These are phyloP conservation scores for Fusarium subtropicale DNA, from an alignment of 2,329 filamentous ascomycete species.

Conservation along the genomic window DNA sequence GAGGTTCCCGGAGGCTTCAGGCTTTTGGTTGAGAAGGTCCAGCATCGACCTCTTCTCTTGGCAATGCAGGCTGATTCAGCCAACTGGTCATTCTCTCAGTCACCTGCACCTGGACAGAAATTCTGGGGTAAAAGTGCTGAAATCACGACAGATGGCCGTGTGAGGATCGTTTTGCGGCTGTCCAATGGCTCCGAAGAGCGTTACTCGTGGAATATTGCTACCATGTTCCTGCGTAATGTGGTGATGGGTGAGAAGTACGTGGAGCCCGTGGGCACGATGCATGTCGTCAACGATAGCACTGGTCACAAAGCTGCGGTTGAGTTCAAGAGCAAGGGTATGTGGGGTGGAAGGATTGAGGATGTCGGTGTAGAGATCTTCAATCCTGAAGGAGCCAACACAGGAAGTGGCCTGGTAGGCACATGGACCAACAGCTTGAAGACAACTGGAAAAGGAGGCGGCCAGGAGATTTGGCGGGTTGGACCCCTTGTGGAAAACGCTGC, in stretches of 20 bases:
- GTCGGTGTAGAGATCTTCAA: slow-evolving; percentile 81
- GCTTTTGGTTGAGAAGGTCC: slow-evolving; percentile 94
- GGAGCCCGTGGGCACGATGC: slow-evolving; percentile 92
- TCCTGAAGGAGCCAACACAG: slow-evolving; percentile 71
- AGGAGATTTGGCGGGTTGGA: slow-evolving; percentile 83
- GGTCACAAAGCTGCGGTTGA: slow-evolving; percentile 87
- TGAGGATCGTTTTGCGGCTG: slow-evolving; percentile 77
- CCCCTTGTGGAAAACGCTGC: slow-evolving; percentile 81
- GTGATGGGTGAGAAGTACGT: slow-evolving; percentile 99
- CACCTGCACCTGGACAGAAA: slow-evolving; percentile 89
- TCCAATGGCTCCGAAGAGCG: slow-evolving; percentile 77
- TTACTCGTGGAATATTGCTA: slow-evolving; percentile 90
- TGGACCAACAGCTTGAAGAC: slow-evolving; percentile 83
- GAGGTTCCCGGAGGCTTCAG: slow-evolving; percentile 80
- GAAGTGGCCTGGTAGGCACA: slow-evolving; percentile 79
- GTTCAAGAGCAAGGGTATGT: slow-evolving; percentile 97
- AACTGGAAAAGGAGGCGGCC: slow-evolving; percentile 68
- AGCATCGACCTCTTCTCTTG: slow-evolving; percentile 89
- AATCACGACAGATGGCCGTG: slow-evolving; percentile 90
- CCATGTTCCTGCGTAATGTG: slow-evolving; percentile 92
- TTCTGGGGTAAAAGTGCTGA: slow-evolving; percentile 99
- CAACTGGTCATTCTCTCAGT: slow-evolving; percentile 88
- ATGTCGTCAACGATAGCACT: slow-evolving; percentile 83
- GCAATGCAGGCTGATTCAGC: slow-evolving; percentile 92
- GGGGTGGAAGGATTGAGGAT: slow-evolving; percentile 92